Conservation (phyloP, 192 early-diverging fungal species). For the Obelidium mucronatum region DNA sequence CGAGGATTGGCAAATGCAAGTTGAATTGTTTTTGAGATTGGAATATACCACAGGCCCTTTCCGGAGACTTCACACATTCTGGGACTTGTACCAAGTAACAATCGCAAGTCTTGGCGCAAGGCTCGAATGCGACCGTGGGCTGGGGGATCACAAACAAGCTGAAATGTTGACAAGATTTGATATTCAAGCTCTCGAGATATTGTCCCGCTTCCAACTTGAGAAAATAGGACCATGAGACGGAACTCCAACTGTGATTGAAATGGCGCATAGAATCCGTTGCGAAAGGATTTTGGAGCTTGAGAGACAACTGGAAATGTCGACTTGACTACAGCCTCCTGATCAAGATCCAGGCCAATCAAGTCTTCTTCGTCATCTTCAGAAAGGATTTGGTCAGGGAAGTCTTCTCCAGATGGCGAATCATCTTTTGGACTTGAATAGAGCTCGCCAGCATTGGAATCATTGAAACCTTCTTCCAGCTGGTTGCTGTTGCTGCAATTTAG, state of each 20-base stretch:
- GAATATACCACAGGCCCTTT: neutral
- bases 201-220: neutral
- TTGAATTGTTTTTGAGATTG: neutral
- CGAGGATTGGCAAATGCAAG: conserved; percentile 18
- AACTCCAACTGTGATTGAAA: conserved; percentile 8
- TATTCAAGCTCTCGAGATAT: neutral
- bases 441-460: too few species aligned
- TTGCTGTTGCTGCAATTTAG: too few species aligned
- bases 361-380: too few species aligned
- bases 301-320: too few species aligned
- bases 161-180: neutral
- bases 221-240: neutral
- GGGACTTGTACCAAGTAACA: neutral
- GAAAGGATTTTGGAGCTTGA: too few species aligned
- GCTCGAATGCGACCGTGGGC: neutral
- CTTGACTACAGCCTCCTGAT: too few species aligned
- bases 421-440: too few species aligned
- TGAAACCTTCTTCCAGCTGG: too few species aligned
- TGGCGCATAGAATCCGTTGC: too few species aligned
- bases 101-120: neutral
- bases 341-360: too few species aligned
- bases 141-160: neutral
- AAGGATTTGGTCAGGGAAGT: too few species aligned
- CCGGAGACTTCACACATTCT: neutral
- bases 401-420: too few species aligned